Evolutionary conservation across 2,329 filamentous ascomycete genomes (phyloP), one percentile per base, ranked within the genome.

Genomic region (Claviceps lovelessii): DNA sequence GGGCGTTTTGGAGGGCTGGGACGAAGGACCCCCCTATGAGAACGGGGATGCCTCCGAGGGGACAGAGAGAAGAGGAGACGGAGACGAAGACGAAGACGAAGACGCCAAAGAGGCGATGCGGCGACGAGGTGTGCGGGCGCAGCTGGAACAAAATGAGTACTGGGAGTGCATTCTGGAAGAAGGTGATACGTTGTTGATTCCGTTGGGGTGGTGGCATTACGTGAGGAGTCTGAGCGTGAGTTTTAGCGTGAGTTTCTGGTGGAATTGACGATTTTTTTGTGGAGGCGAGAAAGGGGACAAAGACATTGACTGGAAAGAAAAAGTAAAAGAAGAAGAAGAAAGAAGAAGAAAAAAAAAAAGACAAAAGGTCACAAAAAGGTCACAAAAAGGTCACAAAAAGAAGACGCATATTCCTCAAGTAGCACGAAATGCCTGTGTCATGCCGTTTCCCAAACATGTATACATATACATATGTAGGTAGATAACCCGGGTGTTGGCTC

Each of bases 201-300:
- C 93, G 0, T 77, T 88, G 5, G 93, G 91, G 0, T 98, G 93
- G 91, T 98, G 93, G 93, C 93, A 98, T 73, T 97, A 96, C 68
- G 88, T 97, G 4, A 77, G 87, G 57, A 89, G 89, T 51, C 66
- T 97, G 63, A 89, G 82, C 55, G 81, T 88, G 23, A 95, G 91
- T 65, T 90, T 95, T 64, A 96, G 90, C 61, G 90, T 97, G 13
- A 96, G 90, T 65, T 97, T 96, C 65, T 98, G 93, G 93, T 98
- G 88, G 86, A 86, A 87, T 60, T 79, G 53, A 45, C n/a, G 11
- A 1, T 4, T 45, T 37, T 23, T 23, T 23, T 23, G 23, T 23
- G 23, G 23, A 23, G 23, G 23, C 23, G 23, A 3, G 23, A 23
- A 23, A 23, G 23, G 23, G 23, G 23, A 23, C 23, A 33, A 33